Evolutionary conservation across 2,329 filamentous ascomycete species (phyloP), one percentile per base, ranked within the genome.

Genomic region (Microcyclosporella mali): DNA sequence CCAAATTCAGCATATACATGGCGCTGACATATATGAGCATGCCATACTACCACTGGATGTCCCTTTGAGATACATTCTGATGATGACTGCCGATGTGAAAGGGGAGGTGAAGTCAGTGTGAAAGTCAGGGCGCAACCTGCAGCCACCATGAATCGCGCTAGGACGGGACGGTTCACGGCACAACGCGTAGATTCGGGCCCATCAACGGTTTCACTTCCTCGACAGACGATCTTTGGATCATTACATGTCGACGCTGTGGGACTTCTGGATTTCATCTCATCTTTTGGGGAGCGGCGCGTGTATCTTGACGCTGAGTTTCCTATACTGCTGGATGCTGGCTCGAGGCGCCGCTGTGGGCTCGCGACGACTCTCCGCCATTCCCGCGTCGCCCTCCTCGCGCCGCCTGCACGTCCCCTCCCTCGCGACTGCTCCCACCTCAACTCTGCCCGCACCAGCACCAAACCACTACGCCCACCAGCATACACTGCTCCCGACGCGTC

Each of bases 271-370:
- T 6, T 25, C 21, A 25, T 9, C 21, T 25, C 33, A 47, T 37
- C 33, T 29, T 9, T 32, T 38, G 39, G 45, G 42, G 25, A 28
- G 39, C 35, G 30, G 37, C n/a, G 28, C 37, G 15, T 52, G 44
- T 46, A 21, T 45, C 16, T 33, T 41, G 37, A 47, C 46, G 27
- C 32, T 51, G 25, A 42, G 41, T 41, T 14, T 52, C 21, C 47
- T 59, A 18, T 57, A 51, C 55, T 56, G 52, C 42, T 51, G 49
- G 46, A 61, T 61, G 58, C 45, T 59, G 43, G 53, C 42, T 53
- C 51, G 57, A 25, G 27, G 28, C 14, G 48, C 50, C 35, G 52
- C 47, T 47, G 52, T 49, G 44, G 54, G 51, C 50, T 47, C 49
- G 57, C 58, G 55, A 25, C 21, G 21, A 43, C 38, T 52, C 41